Conservation (phyloP, 2,329 filamentous ascomycete genomes). For the Mycosphaerella arachidis region DNA sequence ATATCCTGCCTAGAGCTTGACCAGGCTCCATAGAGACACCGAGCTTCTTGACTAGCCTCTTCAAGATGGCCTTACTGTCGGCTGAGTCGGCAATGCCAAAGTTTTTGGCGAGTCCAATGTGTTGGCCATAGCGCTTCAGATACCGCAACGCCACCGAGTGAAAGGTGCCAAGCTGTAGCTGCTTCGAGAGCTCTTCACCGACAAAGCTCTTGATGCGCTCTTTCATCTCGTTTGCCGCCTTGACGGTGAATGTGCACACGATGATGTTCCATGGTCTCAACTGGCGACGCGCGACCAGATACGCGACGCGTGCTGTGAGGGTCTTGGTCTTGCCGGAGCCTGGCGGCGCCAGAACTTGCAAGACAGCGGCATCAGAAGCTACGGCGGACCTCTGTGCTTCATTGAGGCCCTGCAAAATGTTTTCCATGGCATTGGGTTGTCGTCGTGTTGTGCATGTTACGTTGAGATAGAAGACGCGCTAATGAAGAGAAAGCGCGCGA, state of each 20-base stretch:
- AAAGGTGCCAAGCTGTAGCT: constrained; percentile 85
- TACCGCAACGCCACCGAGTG: constrained; percentile 89
- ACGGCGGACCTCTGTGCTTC: constrained; percentile 60
- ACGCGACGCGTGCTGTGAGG: constrained; percentile 84
- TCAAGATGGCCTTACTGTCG: constrained; percentile 75
- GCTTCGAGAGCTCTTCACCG: constrained; percentile 69
- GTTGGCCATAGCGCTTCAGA: constrained; percentile 73
- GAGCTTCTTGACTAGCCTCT: constrained; percentile 74
- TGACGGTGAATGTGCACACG: constrained; percentile 95
- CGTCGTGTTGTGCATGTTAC: background rate
- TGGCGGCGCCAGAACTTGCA: constrained; percentile 60
- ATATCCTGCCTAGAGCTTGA: constrained; percentile 70
- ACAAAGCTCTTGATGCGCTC: constrained; percentile 76
- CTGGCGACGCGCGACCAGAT: constrained; percentile 68
- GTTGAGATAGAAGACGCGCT: background rate
- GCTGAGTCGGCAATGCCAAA: constrained; percentile 87
- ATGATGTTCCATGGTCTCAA: constrained; percentile 82
- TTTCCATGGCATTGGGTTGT: constrained; percentile 41
- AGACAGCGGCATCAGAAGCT: constrained; percentile 54
- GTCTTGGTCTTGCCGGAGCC: constrained; percentile 91
- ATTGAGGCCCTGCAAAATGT: constrained; percentile 60
- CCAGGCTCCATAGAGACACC: constrained; percentile 65
- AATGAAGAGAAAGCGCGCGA: background rate
- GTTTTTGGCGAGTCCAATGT: constrained; percentile 74
- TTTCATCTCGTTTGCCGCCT: constrained; percentile 91